phyloP scores from a whole-genome alignment of 257 asterid species.

The Vinca minor region DNA sequence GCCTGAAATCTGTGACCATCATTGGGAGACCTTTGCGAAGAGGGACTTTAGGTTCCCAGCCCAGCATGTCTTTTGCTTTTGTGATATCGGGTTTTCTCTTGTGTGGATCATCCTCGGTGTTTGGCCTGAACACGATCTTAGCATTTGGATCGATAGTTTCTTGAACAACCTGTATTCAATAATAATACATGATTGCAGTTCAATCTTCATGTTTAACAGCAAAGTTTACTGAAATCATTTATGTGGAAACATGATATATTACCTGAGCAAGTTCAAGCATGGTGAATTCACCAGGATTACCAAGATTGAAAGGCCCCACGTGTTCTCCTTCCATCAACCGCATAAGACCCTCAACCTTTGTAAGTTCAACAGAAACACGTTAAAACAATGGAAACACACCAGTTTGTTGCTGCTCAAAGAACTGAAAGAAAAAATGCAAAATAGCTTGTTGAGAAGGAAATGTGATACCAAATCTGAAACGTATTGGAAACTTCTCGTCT shows the following conservation, averaged over 20 bases:
- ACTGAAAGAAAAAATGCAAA: too few species aligned
- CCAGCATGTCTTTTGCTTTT: conserved; percentile 74
- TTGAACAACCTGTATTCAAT: conserved; percentile 70
- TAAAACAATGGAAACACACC: neutral
- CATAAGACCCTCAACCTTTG: conserved; percentile 90
- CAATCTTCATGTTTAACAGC: too few species aligned
- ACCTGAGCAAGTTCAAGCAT: conserved; percentile 99
- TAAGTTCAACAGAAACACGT: neutral
- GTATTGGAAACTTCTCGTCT: conserved; percentile 89
- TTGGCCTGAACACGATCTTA: conserved; percentile 68
- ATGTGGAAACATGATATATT: neutral
- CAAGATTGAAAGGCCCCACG: conserved; percentile 94
- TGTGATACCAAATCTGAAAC: conserved; percentile 99
- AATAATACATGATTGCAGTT: neutral
- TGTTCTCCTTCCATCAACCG: conserved; percentile 99
- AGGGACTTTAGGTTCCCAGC: conserved; percentile 91
- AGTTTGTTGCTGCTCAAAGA: neutral
- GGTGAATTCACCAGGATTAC: conserved; percentile 95
- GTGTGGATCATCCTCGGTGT: conserved; percentile 97
- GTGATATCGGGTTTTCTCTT: conserved; percentile 90
- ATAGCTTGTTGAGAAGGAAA: too few species aligned
- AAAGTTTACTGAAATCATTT: too few species aligned
- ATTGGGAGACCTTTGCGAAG: conserved; percentile 76
- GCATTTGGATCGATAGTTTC: conserved; percentile 93
- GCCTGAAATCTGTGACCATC: conserved; percentile 95